Percentiles rank a stretch among this genome's conserved stretches.
These are phyloP conservation scores for Microbotryum lychnidis-dioicae DNA, from an alignment of 1,284 basidiomycete genomes.

Conservation along the genomic window DNA sequence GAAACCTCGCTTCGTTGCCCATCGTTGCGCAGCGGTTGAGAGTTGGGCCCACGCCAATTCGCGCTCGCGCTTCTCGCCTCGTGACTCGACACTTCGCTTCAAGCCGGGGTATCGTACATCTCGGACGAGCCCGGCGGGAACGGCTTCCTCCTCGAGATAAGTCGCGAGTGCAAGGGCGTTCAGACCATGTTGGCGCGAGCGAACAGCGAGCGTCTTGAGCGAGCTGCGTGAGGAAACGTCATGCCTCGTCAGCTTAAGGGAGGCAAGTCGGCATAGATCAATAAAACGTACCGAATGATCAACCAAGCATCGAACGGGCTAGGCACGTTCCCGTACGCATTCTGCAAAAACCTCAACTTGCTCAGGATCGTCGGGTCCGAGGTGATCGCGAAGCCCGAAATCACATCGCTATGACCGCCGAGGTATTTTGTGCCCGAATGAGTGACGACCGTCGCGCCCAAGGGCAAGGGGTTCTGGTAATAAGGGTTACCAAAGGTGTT, in stretches of 20 bases:
- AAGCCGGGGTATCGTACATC: constrained; percentile 83
- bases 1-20: constrained; percentile 33
- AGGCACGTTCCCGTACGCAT: constrained; percentile 48
- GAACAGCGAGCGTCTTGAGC: constrained; percentile 72
- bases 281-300: constrained; percentile 41
- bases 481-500: constrained; percentile 66
- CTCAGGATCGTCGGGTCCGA: constrained; percentile 48
- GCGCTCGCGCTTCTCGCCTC: constrained; percentile 22
- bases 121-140: constrained; percentile 51
- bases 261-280: too few species aligned
- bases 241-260: constrained; percentile 41
- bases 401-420: constrained; percentile 36
- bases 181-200: constrained; percentile 77
- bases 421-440: constrained; percentile 58
- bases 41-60: constrained; percentile 56
- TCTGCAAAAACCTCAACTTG: constrained; percentile 79
- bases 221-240: constrained; percentile 46
- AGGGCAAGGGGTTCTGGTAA: constrained; percentile 77
- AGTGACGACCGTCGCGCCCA: constrained; percentile 70
- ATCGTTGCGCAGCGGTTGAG: constrained; percentile 42
- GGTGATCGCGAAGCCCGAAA: constrained; percentile 74
- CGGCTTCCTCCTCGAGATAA: constrained; percentile 49
- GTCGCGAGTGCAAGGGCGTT: constrained; percentile 72
- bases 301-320: constrained; percentile 79
- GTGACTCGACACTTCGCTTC: constrained; percentile 36